Evolutionary conservation across 805 yeast species (phyloP), one percentile per base, ranked within the genome.

Genomic region (Candida succiphila): DNA sequence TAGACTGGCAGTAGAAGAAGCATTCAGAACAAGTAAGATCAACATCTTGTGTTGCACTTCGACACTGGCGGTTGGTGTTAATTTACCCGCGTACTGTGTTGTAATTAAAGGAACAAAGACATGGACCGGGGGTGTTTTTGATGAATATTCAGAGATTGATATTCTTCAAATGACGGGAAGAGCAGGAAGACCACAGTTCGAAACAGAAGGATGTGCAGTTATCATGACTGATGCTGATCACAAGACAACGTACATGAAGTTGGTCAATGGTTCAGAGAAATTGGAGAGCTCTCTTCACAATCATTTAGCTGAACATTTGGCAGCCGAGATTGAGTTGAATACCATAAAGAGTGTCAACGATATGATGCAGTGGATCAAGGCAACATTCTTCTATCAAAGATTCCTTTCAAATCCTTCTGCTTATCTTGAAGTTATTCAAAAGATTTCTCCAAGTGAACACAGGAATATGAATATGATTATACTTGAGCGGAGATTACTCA

Each of bases 121-220:
- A 33, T 81, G 79, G 71, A 53, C 49, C 15, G 67, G 67, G 17
- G 67, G 41, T 1, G 13, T 60, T 34, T 60, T 67, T 38, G 55
- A 54, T 24, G 81, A 75, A 37, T 75, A 74, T 45, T 61, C 75
- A 2, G 72, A 69, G 30, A 51, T 72, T 17, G 80, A 74, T 37
- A 52, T 75, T 21, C 48, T 71, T 27, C 81, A 76, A 41, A 76
- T 75, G 82, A 65, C 75, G 49, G 81, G 80, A 3, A 58, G 81
- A 43, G 80, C 81, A 4, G 81, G 82, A 4, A 60, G 80, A 31
- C 78, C 79, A 0, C 75, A 69, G 22, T 72, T 61, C 46, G 78
- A 73, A 42, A 60, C 58, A 4, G 63, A 63, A 24, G 71, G 71
- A 2, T 70, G 65, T 4, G 70, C 73, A 3, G 60, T 72, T 1